These are phyloP conservation scores for Mucor indicus DNA, from an alignment of 371 early-diverging fungal species.

Conservation along the genomic window DNA sequence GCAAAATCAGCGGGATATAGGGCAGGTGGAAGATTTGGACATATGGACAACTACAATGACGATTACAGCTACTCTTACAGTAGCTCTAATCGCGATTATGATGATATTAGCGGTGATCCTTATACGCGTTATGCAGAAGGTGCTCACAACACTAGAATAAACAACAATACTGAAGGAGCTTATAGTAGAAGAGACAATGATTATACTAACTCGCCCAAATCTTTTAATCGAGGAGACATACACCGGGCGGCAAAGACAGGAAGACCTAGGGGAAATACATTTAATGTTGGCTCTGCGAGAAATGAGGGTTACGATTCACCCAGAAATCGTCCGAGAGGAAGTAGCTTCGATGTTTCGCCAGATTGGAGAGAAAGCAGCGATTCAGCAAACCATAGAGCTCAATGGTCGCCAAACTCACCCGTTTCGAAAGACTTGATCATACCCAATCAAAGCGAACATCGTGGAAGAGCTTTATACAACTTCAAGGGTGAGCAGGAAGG, in stretches of 20 bases:
- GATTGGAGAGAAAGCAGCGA: too few relatives aligned
- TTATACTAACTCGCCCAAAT: too few relatives aligned
- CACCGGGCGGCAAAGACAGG: constrained; percentile 16
- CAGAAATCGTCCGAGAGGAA: not conserved
- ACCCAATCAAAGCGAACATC: too few relatives aligned
- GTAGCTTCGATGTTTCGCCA: not conserved
- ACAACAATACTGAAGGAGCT: too few relatives aligned
- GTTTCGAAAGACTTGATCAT: not conserved
- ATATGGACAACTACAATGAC: not conserved
- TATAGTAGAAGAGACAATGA: too few relatives aligned
- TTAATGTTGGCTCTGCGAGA: not conserved
- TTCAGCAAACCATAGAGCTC: not conserved
- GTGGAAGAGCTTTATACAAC: constrained; percentile 73
- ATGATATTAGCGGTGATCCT: not conserved
- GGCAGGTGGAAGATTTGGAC: not conserved
- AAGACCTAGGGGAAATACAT: constrained; percentile 1
- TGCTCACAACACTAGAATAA: not conserved
- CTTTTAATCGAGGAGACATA: constrained; percentile 30
- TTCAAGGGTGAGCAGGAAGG: constrained; percentile 71
- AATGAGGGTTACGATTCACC: constrained; percentile 8
- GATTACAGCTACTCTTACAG: not conserved
- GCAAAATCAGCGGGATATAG: constrained; percentile 2
- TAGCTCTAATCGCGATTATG: not conserved
- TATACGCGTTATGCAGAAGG: constrained; percentile 2
- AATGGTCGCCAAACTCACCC: constrained; percentile 16